These are phyloP conservation scores for Coleophoma eucalyptorum DNA, from an alignment of 2,329 filamentous ascomycete genomes.

Conservation along the genomic window DNA sequence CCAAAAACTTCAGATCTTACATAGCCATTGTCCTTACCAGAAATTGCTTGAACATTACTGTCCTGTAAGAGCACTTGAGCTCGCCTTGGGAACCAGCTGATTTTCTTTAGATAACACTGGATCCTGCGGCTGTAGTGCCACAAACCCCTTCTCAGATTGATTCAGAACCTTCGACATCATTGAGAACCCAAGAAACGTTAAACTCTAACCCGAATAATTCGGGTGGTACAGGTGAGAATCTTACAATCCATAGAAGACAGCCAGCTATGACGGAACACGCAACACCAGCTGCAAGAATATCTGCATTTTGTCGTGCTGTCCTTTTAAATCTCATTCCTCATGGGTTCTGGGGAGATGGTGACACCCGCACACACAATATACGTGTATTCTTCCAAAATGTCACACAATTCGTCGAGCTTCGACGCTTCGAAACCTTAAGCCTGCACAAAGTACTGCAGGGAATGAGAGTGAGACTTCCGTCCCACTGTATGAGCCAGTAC, in stretches of 20 bases:
- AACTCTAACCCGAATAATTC: slow-evolving; percentile 4
- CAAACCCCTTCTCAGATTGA: no score
- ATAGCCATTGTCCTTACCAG: slow-evolving; percentile 75
- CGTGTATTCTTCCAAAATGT: slow-evolving; percentile 59
- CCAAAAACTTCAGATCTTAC: slow-evolving; percentile 63
- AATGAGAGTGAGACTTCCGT: slow-evolving; percentile 56
- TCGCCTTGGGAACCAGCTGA: not conserved
- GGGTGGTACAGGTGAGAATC: no score
- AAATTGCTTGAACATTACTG: slow-evolving; percentile 80
- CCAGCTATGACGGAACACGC: slow-evolving; percentile 58
- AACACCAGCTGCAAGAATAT: slow-evolving; percentile 65
- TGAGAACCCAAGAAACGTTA: slow-evolving; percentile 16
- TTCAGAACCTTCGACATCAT: slow-evolving; percentile 1
- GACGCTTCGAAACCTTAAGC: slow-evolving; percentile 76
- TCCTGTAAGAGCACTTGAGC: slow-evolving; percentile 36
- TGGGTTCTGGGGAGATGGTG: slow-evolving; percentile 66
- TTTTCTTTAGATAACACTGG: no score
- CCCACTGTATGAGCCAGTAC: not conserved
- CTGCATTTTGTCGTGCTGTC: slow-evolving; percentile 80
- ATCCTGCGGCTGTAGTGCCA: no score
- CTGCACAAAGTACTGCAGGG: slow-evolving; percentile 75
- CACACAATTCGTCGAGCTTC: slow-evolving; percentile 72
- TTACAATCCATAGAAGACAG: slow-evolving; percentile 13
- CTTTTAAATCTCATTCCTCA: slow-evolving; percentile 69
- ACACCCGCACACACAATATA: slow-evolving; percentile 55